Conservation (phyloP, 2,329 filamentous ascomycete species). For the Diaporthe ampelina region DNA sequence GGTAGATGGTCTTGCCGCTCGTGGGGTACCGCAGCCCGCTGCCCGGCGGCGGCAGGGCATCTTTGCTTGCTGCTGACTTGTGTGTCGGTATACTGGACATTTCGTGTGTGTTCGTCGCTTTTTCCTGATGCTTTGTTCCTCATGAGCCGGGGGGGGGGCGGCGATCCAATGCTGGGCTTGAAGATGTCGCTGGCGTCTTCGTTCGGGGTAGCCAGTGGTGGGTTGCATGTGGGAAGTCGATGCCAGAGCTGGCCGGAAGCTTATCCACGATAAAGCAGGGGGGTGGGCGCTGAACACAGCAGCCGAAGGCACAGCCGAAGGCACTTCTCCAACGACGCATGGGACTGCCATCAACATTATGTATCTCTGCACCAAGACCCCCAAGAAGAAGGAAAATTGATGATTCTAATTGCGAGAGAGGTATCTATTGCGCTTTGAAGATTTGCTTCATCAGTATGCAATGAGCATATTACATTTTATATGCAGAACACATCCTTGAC, state of each 20-base stretch:
- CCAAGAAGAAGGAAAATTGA: not conserved
- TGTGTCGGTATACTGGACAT: constrained; percentile 67
- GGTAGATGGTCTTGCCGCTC: constrained; percentile 97
- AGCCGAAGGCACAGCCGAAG: not conserved
- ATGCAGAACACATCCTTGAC: not conserved
- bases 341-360: not conserved
- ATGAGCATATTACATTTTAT: not conserved
- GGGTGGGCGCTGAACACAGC: not conserved
- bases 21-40: constrained; percentile 86
- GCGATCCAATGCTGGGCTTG: not conserved
- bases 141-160: not conserved
- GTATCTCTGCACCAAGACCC: not conserved
- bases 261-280: not conserved
- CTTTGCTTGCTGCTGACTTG: constrained; percentile 60
- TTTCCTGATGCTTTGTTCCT: not conserved
- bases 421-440: constrained; percentile 25
- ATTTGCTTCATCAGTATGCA: not conserved
- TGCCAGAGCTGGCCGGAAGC: not conserved
- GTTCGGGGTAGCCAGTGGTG: not conserved
- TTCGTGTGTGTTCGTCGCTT: constrained; percentile 27
- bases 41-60: constrained; percentile 42
- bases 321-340: not conserved
- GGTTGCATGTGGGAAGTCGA: constrained; percentile 9
- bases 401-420: not conserved
- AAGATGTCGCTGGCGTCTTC: not conserved